Conservation (phyloP, 805 yeast species). For the Saturnispora halmiae region DNA sequence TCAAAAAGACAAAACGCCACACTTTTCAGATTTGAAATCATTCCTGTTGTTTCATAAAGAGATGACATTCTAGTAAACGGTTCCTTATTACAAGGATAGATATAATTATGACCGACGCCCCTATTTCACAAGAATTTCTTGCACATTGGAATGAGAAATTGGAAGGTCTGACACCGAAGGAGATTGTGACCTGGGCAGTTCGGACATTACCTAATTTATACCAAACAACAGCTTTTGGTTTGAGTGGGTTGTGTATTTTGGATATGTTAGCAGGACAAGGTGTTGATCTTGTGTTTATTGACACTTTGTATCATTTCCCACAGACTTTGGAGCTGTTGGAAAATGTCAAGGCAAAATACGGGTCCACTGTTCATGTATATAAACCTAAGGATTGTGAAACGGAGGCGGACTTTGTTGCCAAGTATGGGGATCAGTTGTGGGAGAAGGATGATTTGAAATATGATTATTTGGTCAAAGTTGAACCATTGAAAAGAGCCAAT, state of each 20-base stretch:
- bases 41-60: background rate
- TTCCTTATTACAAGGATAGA: too few relatives aligned
- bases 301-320: slow-evolving; percentile 90
- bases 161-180: slow-evolving; percentile 50
- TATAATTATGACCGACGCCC: too few relatives aligned
- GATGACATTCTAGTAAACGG: too few relatives aligned
- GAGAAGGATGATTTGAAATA: slow-evolving; percentile 70
- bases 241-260: slow-evolving; percentile 81
- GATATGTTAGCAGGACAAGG: slow-evolving; percentile 51
- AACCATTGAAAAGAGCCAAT: slow-evolving; percentile 84
- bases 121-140: slow-evolving; percentile 35
- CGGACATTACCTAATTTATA: slow-evolving; percentile 72
- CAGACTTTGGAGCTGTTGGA: slow-evolving; percentile 75
- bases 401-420: slow-evolving; percentile 53
- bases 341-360: slow-evolving; percentile 48
- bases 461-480: slow-evolving; percentile 85
- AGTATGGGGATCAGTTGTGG: slow-evolving; percentile 77
- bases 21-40: background rate
- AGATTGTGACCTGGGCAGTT: slow-evolving; percentile 73
- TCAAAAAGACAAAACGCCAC: background rate
- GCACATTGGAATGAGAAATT: slow-evolving; percentile 58
- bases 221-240: slow-evolving; percentile 93
- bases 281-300: slow-evolving; percentile 73
- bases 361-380: slow-evolving; percentile 44
- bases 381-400: slow-evolving; percentile 50